Conservation (phyloP, 139 green algal species). For the Chlorella sp. region DNA sequence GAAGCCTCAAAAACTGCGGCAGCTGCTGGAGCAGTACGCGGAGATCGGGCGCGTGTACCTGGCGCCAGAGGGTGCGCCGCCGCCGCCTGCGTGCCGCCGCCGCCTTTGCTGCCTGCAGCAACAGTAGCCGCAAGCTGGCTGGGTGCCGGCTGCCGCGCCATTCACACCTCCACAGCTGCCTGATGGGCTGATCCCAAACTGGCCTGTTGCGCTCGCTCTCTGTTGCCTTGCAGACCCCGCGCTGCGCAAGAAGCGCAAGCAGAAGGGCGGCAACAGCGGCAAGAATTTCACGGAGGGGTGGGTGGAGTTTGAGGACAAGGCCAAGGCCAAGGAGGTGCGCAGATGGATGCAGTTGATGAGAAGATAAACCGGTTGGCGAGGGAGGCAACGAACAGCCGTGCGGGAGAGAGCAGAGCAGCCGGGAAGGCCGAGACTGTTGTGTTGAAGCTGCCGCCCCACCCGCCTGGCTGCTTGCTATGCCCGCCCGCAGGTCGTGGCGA, state of each 20-base stretch:
- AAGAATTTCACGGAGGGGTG: constrained; percentile 98
- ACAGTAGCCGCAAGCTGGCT: no score
- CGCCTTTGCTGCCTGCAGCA: background rate
- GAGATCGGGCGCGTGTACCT: constrained; percentile 89
- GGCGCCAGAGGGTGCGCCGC: constrained; percentile 73
- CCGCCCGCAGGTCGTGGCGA: constrained; percentile 41
- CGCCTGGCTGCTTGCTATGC: background rate
- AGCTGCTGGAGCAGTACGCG: constrained; percentile 85
- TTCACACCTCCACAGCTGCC: background rate
- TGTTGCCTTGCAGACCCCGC: constrained; percentile 43
- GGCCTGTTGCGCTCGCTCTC: background rate
- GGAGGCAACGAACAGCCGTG: no score
- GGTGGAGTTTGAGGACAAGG: constrained; percentile 97
- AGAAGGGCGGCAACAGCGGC: constrained; percentile 77
- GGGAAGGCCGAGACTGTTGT: no score
- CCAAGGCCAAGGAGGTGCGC: constrained; percentile 82
- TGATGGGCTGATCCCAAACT: no score
- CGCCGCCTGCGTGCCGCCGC: background rate
- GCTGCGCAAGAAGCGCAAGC: constrained; percentile 59
- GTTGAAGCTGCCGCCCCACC: no score
- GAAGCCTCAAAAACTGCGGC: constrained; percentile 94
- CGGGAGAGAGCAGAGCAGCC: no score
- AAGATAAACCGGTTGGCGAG: no score
- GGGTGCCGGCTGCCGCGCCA: no score
- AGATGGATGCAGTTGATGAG: no score